Evolutionary conservation across 495 filamentous ascomycete species (phyloP), one percentile per base, ranked within the genome.

Genomic region (Rhizodiscina lignyota): DNA sequence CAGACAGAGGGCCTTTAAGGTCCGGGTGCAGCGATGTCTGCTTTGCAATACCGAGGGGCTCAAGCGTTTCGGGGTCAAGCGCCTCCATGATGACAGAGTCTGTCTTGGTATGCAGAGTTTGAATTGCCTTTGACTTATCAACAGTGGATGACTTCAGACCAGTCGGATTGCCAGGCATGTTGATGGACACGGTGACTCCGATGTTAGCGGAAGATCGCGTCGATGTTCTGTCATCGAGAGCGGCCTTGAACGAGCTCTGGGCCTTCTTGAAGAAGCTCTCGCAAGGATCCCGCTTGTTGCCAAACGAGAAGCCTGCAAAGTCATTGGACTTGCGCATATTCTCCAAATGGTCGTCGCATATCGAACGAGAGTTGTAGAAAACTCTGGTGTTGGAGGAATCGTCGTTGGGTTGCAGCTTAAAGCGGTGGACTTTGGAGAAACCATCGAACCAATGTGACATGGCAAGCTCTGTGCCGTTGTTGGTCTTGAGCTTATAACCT

Each of bases 361-460:
- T 69, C 22, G 64, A 63, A 1, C 79, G 68, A n/a, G 78, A 83
- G 32, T 75, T 79, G 51, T 85, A 85, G n/a, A 64, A 54, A 2
- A 85, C 72, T 18, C 54, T 54, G 1, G 27, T 18, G 3, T 45
- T 29, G 17, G 21, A 4, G 21, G 37, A 35, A 36, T 23, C 34
- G 16, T 44, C 37, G 12, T 44, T 37, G 21, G n/a, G n/a, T n/a
- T n/a, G n/a, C n/a, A 86, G 73, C 38, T 79, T 62, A 55, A 89
- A 86, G 11, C 70, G 68, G 44, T 84, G 79, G 2, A 69, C 72
- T 39, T 83, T 75, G n/a, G 64, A 64, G 29, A 84, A 71, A n/a
- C 77, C 73, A 51, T 85, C 76, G 40, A 85, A 83, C 82, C 81
- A 89, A 47, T 89, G 82, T 0, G 54, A 66, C 5, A 69, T 54